Conservation (phyloP, 2,329 filamentous ascomycete species). For the Macroventuria anomochaeta region DNA sequence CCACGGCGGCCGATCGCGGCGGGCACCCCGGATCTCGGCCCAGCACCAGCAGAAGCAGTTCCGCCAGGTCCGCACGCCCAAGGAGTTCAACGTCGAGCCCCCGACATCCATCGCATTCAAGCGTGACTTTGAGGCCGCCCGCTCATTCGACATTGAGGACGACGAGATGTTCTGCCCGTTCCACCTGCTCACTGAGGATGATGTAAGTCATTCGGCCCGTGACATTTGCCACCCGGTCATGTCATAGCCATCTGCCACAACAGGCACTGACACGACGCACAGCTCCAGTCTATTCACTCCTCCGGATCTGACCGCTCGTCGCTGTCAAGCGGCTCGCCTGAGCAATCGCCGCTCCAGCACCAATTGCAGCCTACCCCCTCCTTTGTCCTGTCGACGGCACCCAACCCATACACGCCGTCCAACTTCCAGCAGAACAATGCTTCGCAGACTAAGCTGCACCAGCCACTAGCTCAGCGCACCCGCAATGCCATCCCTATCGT, state of each 20-base stretch:
- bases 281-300: constrained; percentile 92
- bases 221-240: constrained; percentile 32
- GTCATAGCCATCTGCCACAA: constrained; percentile 30
- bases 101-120: constrained; percentile 79
- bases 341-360: constrained; percentile 88
- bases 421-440: constrained; percentile 62
- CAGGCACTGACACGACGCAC: constrained; percentile 47
- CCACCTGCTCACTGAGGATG: constrained; percentile 86
- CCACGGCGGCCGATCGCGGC: constrained; percentile 83
- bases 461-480: constrained; percentile 85
- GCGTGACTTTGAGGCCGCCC: constrained; percentile 84
- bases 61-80: constrained; percentile 82
- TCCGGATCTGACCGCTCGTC: constrained; percentile 91
- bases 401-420: constrained; percentile 63
- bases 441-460: constrained; percentile 81
- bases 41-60: constrained; percentile 89
- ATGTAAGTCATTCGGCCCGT: constrained; percentile 65
- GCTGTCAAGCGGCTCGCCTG: constrained; percentile 90
- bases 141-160: constrained; percentile 94
- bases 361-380: constrained; percentile 74
- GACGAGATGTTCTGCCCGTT: constrained; percentile 93
- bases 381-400: constrained; percentile 71
- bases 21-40: constrained; percentile 79
- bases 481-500: constrained; percentile 98
- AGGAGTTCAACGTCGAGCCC: constrained; percentile 79